Conservation (phyloP, 495 filamentous ascomycete species). For the Durotheca rogersii region DNA sequence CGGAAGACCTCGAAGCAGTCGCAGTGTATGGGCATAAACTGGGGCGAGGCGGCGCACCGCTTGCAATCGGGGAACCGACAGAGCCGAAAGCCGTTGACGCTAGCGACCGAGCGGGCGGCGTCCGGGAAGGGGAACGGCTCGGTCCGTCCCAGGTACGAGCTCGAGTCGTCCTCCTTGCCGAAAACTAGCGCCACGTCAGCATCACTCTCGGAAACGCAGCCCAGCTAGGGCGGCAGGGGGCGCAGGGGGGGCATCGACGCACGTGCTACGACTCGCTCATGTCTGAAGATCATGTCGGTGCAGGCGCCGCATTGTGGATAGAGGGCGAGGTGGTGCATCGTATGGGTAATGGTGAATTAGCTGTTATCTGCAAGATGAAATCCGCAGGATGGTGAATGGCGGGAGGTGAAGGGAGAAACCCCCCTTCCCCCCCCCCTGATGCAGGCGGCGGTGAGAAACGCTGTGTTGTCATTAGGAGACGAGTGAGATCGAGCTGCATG, state of each 20-base stretch:
- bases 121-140: constrained; percentile 6
- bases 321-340: constrained; percentile 5
- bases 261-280: constrained; percentile 11
- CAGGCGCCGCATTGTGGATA: constrained; percentile 3
- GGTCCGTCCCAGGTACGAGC: constrained; percentile 4
- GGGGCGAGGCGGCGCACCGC: constrained; percentile 4
- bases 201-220: background rate
- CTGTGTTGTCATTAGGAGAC: too few relatives aligned
- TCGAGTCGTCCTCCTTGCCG: constrained; percentile 6
- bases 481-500: too few relatives aligned
- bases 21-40: constrained; percentile 7
- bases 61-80: constrained; percentile 3
- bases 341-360: background rate
- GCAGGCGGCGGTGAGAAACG: too few relatives aligned
- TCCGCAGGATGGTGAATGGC: too few relatives aligned
- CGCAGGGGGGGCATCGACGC: too few relatives aligned
- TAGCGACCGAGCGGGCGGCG: background rate
- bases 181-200: constrained; percentile 2
- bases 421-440: too few relatives aligned
- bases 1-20: constrained; percentile 12
- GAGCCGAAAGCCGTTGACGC: constrained; percentile 3
- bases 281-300: constrained; percentile 3
- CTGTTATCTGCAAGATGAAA: too few relatives aligned
- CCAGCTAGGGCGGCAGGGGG: too few relatives aligned
- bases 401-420: too few relatives aligned